Evolutionary conservation across 345 rosid genomes (phyloP), one percentile per base, ranked within the genome.

Genomic region (Streptanthus diversifolius): DNA sequence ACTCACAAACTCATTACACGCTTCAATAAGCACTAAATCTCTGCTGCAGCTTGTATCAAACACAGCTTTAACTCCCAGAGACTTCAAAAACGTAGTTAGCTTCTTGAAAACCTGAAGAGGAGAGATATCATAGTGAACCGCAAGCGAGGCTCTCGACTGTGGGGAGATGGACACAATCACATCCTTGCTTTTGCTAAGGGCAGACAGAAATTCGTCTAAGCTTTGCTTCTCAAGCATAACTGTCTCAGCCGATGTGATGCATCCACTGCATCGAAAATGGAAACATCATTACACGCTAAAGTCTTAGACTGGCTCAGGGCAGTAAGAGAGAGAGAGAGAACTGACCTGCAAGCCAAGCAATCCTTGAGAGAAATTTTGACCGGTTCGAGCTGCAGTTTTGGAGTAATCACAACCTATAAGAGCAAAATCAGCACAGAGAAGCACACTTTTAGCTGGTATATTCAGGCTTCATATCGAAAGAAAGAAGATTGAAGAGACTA

Each of bases 151-250:
- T 75, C 99, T 88, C 0, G 97, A 89, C 80, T 93, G 97, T 2
- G 95, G 92, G 15, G 99, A 91, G 30, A 91, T 54, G 0, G 95
- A 93, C 12, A 93, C 81, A 51, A 91, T 51, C n/a, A 89, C 83
- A 8, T 83, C 74, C 64, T 84, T 93, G 68, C 86, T 84, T 68
- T 82, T 83, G 68, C 79, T 70, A 39, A 95, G 78, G 41, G 85
- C 85, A 22, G 88, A 84, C 53, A 95, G 83, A 63, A 95, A 95
- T 75, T 88, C 99, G 18, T 87, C 92, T 78, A 84, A 83, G 82
- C 98, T 90, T 73, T 95, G 98, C 82, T 92, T 95, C 92, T 95
- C 97, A 10, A 95, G 98, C 97, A 95, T 87, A 62, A 92, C 88
- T 0, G 97, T 86, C 82, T 95, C 98, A 0, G 98, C 99, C 3